Percentiles rank a stretch among this genome's conserved stretches.
These are phyloP conservation scores for Beauveria brongniartii DNA, from an alignment of 2,329 filamentous ascomycete species.

Conservation along the genomic window DNA sequence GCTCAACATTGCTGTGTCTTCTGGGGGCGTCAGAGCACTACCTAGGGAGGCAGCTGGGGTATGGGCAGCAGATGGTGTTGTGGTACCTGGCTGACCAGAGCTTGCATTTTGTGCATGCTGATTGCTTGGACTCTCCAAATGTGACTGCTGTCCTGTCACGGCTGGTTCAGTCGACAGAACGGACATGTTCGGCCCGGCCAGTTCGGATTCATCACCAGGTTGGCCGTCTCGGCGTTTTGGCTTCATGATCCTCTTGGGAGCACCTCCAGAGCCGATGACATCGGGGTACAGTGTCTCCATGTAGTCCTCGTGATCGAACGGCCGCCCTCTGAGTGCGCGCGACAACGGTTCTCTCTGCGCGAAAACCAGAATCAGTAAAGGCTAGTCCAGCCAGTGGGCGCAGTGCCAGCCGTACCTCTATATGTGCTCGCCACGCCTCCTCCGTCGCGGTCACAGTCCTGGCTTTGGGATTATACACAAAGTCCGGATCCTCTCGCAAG, in stretches of 20 bases:
- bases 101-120: neutral
- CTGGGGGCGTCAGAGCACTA: slow-evolving; percentile 46
- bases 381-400: neutral
- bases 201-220: slow-evolving; percentile 37
- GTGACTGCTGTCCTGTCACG: neutral
- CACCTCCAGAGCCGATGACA: slow-evolving; percentile 50
- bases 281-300: slow-evolving; percentile 55
- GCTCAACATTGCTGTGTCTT: slow-evolving; percentile 37
- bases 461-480: slow-evolving; percentile 42
- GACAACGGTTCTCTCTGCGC: slow-evolving; percentile 49
- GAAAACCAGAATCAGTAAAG: slow-evolving; percentile 14
- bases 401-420: slow-evolving; percentile 35
- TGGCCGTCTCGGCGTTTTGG: slow-evolving; percentile 42
- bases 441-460: slow-evolving; percentile 47
- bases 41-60: slow-evolving; percentile 10
- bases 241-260: slow-evolving; percentile 51
- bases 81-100: neutral
- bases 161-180: slow-evolving; percentile 28
- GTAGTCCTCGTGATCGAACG: slow-evolving; percentile 53
- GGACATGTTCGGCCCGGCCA: slow-evolving; percentile 39
- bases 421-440: slow-evolving; percentile 48
- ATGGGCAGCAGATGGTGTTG: neutral
- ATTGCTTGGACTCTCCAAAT: neutral
- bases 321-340: slow-evolving; percentile 46
- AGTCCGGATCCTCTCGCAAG: slow-evolving; percentile 48